Conservation (phyloP, 768 basidiomycete species). For the Serendipita indica region DNA sequence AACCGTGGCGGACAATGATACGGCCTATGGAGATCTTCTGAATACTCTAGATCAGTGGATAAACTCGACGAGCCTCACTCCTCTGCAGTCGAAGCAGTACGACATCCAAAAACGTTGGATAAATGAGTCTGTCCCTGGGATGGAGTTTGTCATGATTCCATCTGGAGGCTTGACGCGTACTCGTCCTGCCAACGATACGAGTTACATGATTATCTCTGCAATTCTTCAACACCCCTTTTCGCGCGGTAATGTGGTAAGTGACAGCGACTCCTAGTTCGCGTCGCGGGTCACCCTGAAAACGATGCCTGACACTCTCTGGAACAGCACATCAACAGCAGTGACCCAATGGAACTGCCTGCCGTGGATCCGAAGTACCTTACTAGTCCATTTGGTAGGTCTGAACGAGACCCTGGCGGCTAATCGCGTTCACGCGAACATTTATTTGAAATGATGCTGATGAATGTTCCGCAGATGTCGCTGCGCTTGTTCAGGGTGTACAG, state of each 20-base stretch:
- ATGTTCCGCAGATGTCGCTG: not conserved
- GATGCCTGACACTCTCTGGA: not conserved
- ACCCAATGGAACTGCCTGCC: constrained; percentile 27
- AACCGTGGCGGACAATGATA: not conserved
- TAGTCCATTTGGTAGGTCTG: constrained; percentile 12
- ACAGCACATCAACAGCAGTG: constrained; percentile 30
- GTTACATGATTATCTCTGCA: not conserved
- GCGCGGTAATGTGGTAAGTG: constrained; percentile 2
- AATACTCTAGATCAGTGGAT: constrained; percentile 6
- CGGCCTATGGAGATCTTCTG: not conserved
- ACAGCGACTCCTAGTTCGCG: not conserved
- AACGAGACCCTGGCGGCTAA: constrained; percentile 14
- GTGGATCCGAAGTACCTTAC: constrained; percentile 28
- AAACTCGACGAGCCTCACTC: not conserved
- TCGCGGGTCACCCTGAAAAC: not conserved
- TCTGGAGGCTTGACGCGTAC: not conserved
- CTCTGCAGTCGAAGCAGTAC: constrained; percentile 1
- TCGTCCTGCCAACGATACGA: not conserved
- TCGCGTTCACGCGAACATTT: not conserved
- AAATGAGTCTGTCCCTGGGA: constrained; percentile 7
- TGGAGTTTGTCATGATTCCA: not conserved
- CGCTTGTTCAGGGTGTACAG: not conserved
- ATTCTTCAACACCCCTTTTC: constrained; percentile 10
- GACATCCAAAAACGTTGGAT: constrained; percentile 9
- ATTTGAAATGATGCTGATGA: too few species aligned